phyloP scores from a whole-genome alignment of 2,329 filamentous ascomycete species.

The Beauveria australis region DNA sequence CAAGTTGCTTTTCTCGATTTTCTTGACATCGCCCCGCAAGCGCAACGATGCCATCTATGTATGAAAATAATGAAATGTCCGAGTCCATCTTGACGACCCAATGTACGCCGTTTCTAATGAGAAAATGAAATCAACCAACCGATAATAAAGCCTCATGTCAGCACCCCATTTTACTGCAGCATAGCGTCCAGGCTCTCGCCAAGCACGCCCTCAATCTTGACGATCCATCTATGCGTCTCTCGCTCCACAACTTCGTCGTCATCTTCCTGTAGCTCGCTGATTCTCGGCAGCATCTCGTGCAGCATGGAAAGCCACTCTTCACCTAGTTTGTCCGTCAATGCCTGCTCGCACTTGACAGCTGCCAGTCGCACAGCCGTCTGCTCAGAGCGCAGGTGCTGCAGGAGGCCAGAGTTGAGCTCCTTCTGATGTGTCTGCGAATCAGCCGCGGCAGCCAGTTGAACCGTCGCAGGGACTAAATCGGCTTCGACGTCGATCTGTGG shows the following conservation, averaged over 20 bases:
- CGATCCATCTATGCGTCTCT: conserved; percentile 85
- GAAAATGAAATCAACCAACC: not conserved
- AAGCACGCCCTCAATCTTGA: conserved; percentile 77
- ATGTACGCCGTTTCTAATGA: conserved; percentile 19
- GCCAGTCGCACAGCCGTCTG: conserved; percentile 66
- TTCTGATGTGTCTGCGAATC: conserved; percentile 87
- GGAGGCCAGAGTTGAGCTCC: conserved; percentile 69
- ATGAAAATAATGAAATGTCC: not conserved
- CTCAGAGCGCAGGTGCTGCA: conserved; percentile 70
- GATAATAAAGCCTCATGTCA: not conserved
- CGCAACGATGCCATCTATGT: not conserved
- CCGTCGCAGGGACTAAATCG: conserved; percentile 64
- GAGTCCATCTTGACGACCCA: not conserved
- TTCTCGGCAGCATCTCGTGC: conserved; percentile 93
- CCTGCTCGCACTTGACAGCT: conserved; percentile 73
- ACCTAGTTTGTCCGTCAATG: conserved; percentile 69
- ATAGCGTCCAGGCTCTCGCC: conserved; percentile 89
- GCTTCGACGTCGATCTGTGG: conserved; percentile 32
- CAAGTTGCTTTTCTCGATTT: not conserved
- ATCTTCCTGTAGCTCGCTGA: conserved; percentile 92
- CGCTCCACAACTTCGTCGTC: conserved; percentile 89
- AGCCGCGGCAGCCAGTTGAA: conserved; percentile 70
- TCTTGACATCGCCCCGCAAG: not conserved
- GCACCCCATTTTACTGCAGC: conserved; percentile 58
- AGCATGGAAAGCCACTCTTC: conserved; percentile 90